Evolutionary conservation across 768 basidiomycete species (phyloP).

Genomic region (Leccinum imitatum): DNA sequence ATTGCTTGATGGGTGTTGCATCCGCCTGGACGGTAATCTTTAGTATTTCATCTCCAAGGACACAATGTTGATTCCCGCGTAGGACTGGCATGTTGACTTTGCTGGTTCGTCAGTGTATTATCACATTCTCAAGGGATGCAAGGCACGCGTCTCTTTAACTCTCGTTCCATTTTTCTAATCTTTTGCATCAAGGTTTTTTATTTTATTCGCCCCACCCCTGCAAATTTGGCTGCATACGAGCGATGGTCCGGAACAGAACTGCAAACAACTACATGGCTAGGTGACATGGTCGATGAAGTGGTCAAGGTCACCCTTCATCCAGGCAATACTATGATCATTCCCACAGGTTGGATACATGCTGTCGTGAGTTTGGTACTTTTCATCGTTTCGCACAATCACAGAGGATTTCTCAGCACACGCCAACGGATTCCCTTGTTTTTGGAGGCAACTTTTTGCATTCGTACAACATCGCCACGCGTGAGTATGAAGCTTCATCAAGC

Average conservation of each 20-base stretch:
- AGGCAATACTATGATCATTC: slow-evolving; percentile 92
- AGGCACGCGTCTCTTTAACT: slow-evolving; percentile 45
- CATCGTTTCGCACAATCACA: slow-evolving; percentile 1
- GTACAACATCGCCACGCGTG: slow-evolving; percentile 83
- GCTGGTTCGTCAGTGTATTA: slow-evolving; percentile 98
- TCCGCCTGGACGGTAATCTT: slow-evolving; percentile 89
- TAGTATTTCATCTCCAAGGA: not conserved
- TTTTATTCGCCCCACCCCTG: slow-evolving; percentile 86
- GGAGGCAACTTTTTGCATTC: slow-evolving; percentile 98
- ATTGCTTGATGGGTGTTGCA: slow-evolving; percentile 95
- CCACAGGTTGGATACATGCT: slow-evolving; percentile 97
- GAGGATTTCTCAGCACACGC: slow-evolving; percentile 66
- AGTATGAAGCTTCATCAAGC: slow-evolving; percentile 26
- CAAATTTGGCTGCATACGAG: slow-evolving; percentile 88
- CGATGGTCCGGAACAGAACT: slow-evolving; percentile 91
- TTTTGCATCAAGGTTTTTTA: slow-evolving; percentile 72
- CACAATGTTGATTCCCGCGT: slow-evolving; percentile 5
- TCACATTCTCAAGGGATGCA: slow-evolving; percentile 83
- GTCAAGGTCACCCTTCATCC: slow-evolving; percentile 72
- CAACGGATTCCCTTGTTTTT: slow-evolving; percentile 89
- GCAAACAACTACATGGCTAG: slow-evolving; percentile 88
- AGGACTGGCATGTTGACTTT: slow-evolving; percentile 99
- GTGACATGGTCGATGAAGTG: slow-evolving; percentile 90
- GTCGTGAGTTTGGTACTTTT: slow-evolving; percentile 58
- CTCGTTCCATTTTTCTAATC: not conserved